These are phyloP conservation scores for Aspergillus fischeri DNA, from an alignment of 2,329 filamentous ascomycete species.

Conservation along the genomic window DNA sequence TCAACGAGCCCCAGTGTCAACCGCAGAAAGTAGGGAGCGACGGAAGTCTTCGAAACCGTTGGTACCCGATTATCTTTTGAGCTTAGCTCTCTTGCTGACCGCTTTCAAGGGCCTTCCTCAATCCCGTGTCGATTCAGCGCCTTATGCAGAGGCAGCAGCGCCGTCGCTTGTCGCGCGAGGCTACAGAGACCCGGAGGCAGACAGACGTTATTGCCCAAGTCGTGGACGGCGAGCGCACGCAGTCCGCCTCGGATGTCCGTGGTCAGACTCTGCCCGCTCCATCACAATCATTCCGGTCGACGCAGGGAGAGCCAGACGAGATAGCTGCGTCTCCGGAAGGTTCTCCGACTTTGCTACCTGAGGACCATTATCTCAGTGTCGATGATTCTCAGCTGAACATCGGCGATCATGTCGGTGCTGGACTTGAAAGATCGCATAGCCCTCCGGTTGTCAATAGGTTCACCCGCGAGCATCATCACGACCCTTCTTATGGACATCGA, in stretches of 20 bases:
- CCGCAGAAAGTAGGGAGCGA: slow-evolving; percentile 1
- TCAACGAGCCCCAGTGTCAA: neutral
- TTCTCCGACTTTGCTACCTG: slow-evolving; percentile 7
- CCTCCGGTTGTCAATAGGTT: slow-evolving; percentile 6
- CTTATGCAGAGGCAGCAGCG: slow-evolving; percentile 11
- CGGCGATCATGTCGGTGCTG: slow-evolving; percentile 6
- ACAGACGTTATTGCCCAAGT: slow-evolving; percentile 7
- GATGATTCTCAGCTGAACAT: slow-evolving; percentile 13
- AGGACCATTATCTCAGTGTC: slow-evolving; percentile 7
- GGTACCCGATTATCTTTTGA: neutral
- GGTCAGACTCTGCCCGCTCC: slow-evolving; percentile 7
- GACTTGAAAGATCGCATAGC: slow-evolving; percentile 15
- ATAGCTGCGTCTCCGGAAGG: slow-evolving; percentile 8
- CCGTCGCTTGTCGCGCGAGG: neutral
- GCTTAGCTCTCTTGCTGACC: neutral
- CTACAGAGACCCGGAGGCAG: slow-evolving; percentile 5
- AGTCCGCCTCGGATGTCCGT: neutral
- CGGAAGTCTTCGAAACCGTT: slow-evolving; percentile 15
- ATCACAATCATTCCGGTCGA: neutral
- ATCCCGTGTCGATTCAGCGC: slow-evolving; percentile 8
- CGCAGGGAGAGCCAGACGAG: slow-evolving; percentile 1
- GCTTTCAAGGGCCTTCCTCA: slow-evolving; percentile 11
- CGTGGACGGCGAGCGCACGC: neutral
- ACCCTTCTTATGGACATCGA: neutral
- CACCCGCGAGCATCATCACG: neutral